Conservation (phyloP, 371 early-diverging fungal species). For the Mucor velutinosus region DNA sequence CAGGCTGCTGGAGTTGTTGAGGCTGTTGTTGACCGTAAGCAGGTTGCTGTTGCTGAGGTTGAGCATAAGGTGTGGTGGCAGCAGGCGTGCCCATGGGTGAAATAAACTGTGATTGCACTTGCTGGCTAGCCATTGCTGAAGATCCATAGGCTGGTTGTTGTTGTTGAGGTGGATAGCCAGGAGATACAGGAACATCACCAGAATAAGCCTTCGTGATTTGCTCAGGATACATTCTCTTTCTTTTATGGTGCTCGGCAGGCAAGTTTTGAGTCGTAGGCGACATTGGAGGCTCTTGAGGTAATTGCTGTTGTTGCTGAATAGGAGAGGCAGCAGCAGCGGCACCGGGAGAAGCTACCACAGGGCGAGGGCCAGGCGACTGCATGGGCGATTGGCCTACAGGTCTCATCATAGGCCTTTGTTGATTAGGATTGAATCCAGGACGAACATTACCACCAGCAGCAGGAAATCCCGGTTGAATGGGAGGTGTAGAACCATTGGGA, state of each 20-base stretch:
- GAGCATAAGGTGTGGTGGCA: constrained; percentile 13
- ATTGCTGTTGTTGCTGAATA: constrained; percentile 11
- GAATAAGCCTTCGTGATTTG: constrained; percentile 53
- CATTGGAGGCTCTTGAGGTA: constrained; percentile 6
- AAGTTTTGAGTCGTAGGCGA: constrained; percentile 6
- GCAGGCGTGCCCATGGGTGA: constrained; percentile 26
- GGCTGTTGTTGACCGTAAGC: constrained; percentile 30
- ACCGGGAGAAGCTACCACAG: neutral
- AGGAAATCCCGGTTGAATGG: constrained; percentile 25
- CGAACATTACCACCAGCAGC: constrained; percentile 24
- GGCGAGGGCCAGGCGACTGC: constrained; percentile 6
- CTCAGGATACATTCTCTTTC: constrained; percentile 67
- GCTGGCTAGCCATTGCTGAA: constrained; percentile 16
- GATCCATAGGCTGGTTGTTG: constrained; percentile 23
- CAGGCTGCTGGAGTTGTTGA: constrained; percentile 11
- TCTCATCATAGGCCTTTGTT: constrained; percentile 26
- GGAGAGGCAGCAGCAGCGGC: constrained; percentile 10
- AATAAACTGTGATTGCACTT: constrained; percentile 2
- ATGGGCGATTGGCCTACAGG: constrained; percentile 22
- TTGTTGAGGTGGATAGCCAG: constrained; percentile 18
- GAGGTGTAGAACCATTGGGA: constrained; percentile 18
- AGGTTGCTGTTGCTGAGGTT: constrained; percentile 20
- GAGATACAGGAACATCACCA: constrained; percentile 27
- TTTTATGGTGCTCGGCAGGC: constrained; percentile 37
- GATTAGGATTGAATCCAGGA: constrained; percentile 22